Evolutionary conservation across 2,329 filamentous ascomycete species (phyloP).

Genomic region (Microsporum ferrugineum): DNA sequence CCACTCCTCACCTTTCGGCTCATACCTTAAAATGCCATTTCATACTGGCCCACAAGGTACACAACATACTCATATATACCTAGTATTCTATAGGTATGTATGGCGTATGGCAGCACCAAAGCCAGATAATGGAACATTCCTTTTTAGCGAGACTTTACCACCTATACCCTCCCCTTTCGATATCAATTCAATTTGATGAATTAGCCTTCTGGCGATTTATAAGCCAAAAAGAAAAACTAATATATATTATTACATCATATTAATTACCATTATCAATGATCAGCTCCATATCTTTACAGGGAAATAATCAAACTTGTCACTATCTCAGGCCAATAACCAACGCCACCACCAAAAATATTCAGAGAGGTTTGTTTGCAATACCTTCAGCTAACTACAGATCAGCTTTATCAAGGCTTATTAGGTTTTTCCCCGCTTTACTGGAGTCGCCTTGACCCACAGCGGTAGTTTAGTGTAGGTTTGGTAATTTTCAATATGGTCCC

Average conservation of each 20-base stretch:
- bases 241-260: no score
- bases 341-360: no score
- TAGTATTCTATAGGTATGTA: background rate
- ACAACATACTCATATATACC: background rate
- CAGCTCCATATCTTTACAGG: no score
- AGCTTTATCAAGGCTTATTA: background rate
- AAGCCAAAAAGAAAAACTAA: no score
- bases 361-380: no score
- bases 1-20: background rate
- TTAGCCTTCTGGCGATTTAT: no score
- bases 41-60: background rate
- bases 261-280: no score
- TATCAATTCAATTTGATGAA: background rate
- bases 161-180: background rate
- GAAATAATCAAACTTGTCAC: no score
- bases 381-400: background rate
- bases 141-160: background rate
- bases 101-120: no score
- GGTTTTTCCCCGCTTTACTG: background rate
- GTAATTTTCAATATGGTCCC: slow-evolving; percentile 10
- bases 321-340: no score
- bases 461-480: slow-evolving; percentile 8
- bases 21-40: background rate
- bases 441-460: slow-evolving; percentile 6
- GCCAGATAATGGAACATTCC: no score